Percentiles rank a stretch among this genome's conserved stretches.
Conservation (phyloP, 768 basidiomycete genomes). For the Mycena chlorophos region DNA sequence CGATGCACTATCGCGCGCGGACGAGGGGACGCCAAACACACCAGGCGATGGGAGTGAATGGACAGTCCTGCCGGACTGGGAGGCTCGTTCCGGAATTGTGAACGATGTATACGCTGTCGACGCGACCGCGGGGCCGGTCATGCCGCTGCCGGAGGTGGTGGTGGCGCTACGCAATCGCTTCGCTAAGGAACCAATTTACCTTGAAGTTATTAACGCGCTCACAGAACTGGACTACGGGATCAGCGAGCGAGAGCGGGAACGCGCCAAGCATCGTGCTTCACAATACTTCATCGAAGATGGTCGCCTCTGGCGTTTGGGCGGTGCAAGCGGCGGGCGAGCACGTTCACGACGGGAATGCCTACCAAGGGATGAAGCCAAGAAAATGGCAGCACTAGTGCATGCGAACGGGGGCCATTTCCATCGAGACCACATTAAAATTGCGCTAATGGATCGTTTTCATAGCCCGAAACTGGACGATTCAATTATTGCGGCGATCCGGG, state of each 20-base stretch:
- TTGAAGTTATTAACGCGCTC: constrained; percentile 4
- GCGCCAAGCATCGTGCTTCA: constrained; percentile 4
- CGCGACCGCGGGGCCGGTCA: neutral
- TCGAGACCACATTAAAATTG: constrained; percentile 22
- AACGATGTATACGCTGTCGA: constrained; percentile 6
- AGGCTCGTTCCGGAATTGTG: constrained; percentile 16
- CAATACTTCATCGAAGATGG: constrained; percentile 7
- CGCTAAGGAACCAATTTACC: constrained; percentile 7
- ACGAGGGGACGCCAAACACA: constrained; percentile 1
- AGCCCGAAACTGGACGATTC: constrained; percentile 24
- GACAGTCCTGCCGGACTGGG: constrained; percentile 28
- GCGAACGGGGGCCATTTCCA: constrained; percentile 24
- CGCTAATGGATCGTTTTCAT: constrained; percentile 13
- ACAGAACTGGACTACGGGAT: constrained; percentile 14
- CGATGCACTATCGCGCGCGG: constrained; percentile 23
- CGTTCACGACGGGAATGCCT: constrained; percentile 1
- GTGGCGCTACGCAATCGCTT: constrained; percentile 6
- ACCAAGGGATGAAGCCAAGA: constrained; percentile 10
- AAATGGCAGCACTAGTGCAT: constrained; percentile 1
- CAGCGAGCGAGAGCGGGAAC: neutral
- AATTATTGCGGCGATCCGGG: constrained; percentile 21
- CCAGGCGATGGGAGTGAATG: constrained; percentile 11
- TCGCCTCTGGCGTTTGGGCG: constrained; percentile 4
- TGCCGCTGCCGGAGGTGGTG: neutral
- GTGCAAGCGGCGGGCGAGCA: neutral